Percentiles rank a stretch among this genome's conserved stretches.
Evolutionary conservation across 2,329 filamentous ascomycete species (phyloP).

Genomic region (Hymenoscyphus repandus): DNA sequence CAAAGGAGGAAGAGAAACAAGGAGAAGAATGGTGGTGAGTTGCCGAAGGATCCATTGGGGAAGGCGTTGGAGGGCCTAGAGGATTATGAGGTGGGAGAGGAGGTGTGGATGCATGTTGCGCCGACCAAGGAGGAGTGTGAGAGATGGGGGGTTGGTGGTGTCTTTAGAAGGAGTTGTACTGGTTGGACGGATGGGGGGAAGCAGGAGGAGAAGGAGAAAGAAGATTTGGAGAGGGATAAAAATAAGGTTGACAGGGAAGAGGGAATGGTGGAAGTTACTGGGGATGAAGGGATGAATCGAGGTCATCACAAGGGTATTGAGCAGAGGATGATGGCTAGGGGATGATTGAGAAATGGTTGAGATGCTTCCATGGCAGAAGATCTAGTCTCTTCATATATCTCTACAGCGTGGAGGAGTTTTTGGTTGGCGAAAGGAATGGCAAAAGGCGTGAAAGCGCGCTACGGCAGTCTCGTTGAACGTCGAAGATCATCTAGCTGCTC

Average conservation of each 20-base stretch:
- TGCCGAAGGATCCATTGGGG: conserved; percentile 35
- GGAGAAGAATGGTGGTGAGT: conserved; percentile 29
- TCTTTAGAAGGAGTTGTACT: too few relatives aligned
- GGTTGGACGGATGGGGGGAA: conserved; percentile 2
- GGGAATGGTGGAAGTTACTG: conserved; percentile 16
- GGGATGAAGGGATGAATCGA: conserved; percentile 7
- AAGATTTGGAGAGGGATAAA: conserved; percentile 4
- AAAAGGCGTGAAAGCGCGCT: too few relatives aligned
- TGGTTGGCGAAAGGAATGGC: too few relatives aligned
- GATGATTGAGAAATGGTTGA: too few relatives aligned
- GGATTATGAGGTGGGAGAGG: conserved; percentile 33
- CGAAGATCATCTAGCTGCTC: too few relatives aligned
- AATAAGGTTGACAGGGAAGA: background rate
- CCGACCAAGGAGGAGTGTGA: conserved; percentile 33
- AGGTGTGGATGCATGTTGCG: conserved; percentile 49
- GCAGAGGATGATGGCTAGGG: conserved; percentile 16
- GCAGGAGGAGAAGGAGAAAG: conserved; percentile 12
- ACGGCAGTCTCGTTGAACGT: too few relatives aligned
- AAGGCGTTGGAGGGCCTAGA: conserved; percentile 34
- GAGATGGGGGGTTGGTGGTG: conserved; percentile 13
- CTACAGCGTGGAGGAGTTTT: too few relatives aligned
- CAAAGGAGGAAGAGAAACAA: conserved; percentile 33
- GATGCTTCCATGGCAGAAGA: too few relatives aligned
- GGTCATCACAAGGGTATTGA: conserved; percentile 12
- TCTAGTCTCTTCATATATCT: too few relatives aligned